These are phyloP conservation scores for Sporothrix luriei DNA, from an alignment of 2,329 filamentous ascomycete genomes.

Conservation along the genomic window DNA sequence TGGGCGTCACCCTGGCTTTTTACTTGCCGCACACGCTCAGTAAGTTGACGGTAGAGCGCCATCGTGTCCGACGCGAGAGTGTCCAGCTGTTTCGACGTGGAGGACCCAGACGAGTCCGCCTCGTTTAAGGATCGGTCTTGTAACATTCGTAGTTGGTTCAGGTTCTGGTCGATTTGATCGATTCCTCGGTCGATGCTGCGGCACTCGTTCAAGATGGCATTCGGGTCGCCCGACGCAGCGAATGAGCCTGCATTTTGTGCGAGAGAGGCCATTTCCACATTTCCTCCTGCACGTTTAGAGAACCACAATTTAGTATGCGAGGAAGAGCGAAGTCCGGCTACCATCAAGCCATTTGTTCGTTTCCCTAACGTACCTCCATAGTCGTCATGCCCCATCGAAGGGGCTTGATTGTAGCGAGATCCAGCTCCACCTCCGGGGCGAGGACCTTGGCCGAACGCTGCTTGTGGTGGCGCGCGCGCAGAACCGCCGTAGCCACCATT, in stretches of 20 bases:
- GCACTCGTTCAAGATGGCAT: constrained; percentile 82
- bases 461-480: constrained; percentile 39
- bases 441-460: constrained; percentile 41
- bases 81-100: constrained; percentile 70
- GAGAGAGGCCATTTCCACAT: constrained; percentile 73
- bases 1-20: constrained; percentile 75
- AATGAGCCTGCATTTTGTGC: constrained; percentile 55
- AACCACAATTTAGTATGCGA: background rate
- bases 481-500: constrained; percentile 46
- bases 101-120: constrained; percentile 68
- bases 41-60: constrained; percentile 76
- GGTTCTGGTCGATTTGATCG: constrained; percentile 70
- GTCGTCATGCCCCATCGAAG: constrained; percentile 44
- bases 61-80: constrained; percentile 76
- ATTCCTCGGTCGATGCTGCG: constrained; percentile 77
- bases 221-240: constrained; percentile 58
- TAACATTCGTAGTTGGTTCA: constrained; percentile 70
- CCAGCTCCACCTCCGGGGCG: constrained; percentile 39
- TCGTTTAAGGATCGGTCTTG: constrained; percentile 74
- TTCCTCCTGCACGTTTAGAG: constrained; percentile 44
- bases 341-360: background rate
- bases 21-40: constrained; percentile 75
- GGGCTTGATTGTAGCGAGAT: constrained; percentile 38
- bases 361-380: constrained; percentile 43
- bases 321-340: background rate